A percentile compares a stretch with the other conserved stretches of the same genome.
Evolutionary conservation across 257 asterid genomes (phyloP).

Genomic region (Solanum pennellii): DNA sequence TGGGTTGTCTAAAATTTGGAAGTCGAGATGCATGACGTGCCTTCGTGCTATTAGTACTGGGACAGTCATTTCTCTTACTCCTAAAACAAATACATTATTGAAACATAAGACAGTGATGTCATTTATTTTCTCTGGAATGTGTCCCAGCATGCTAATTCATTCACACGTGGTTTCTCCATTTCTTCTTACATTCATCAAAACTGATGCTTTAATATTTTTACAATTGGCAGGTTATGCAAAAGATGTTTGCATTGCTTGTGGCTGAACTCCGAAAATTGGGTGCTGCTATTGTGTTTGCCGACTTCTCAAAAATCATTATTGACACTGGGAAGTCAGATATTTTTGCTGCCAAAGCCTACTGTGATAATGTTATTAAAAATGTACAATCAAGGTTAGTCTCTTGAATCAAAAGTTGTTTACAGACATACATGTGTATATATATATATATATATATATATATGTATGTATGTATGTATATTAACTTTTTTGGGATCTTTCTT

Average conservation of each 20-base stretch:
- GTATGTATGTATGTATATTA: no score
- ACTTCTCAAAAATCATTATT: conserved; percentile 71
- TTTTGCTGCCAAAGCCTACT: conserved; percentile 86
- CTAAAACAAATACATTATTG: neutral
- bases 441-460: no score
- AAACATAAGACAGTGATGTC: neutral
- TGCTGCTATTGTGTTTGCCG: conserved; percentile 67
- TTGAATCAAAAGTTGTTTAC: neutral
- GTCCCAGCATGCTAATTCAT: neutral
- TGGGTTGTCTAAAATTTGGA: neutral
- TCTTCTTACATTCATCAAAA: neutral
- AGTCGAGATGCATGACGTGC: neutral
- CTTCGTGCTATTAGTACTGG: neutral
- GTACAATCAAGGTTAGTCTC: conserved; percentile 61
- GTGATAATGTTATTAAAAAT: conserved; percentile 79
- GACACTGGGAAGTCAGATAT: conserved; percentile 87
- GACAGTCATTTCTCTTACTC: neutral
- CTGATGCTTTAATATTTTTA: neutral
- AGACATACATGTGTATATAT: neutral
- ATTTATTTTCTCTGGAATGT: neutral
- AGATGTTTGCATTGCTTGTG: conserved; percentile 86
- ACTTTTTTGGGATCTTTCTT: neutral
- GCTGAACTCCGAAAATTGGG: conserved; percentile 95
- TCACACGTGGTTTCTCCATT: neutral
- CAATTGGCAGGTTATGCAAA: conserved; percentile 71